Conservation (phyloP, 2,329 filamentous ascomycete species). For the Colletotrichum salicis region DNA sequence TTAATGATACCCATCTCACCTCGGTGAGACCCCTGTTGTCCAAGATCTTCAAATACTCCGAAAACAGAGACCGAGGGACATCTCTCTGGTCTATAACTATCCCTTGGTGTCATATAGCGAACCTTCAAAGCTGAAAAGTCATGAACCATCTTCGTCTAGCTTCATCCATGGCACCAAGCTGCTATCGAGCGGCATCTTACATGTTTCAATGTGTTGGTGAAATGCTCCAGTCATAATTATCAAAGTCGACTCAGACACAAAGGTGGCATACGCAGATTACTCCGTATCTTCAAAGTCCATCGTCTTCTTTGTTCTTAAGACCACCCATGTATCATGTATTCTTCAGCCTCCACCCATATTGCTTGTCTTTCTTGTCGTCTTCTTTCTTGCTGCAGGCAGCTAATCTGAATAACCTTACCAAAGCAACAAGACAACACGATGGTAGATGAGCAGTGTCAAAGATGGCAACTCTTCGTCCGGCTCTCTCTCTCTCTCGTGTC, state of each 20-base stretch:
- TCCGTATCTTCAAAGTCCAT: too few species aligned
- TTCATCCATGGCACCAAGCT: too few species aligned
- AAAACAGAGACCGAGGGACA: background rate
- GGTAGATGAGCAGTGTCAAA: background rate
- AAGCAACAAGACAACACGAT: background rate
- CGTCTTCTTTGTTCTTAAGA: too few species aligned
- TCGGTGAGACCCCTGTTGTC: constrained; percentile 13
- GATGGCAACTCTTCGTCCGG: background rate
- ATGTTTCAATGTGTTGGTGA: too few species aligned
- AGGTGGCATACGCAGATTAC: too few species aligned
- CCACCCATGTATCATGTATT: too few species aligned
- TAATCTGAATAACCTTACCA: background rate
- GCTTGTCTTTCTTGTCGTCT: background rate
- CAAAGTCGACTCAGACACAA: too few species aligned
- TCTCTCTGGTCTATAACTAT: background rate
- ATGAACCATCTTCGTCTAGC: too few species aligned
- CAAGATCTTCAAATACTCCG: background rate
- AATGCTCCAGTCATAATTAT: too few species aligned
- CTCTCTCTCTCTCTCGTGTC: background rate
- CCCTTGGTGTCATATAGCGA: too few species aligned
- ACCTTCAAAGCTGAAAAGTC: too few species aligned
- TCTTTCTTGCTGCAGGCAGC: background rate
- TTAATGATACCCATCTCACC: constrained; percentile 31
- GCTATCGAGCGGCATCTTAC: too few species aligned
- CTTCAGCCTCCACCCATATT: background rate